Evolutionary conservation across 2,329 filamentous ascomycete species (phyloP).

Genomic region (Pleomassaria siparia): DNA sequence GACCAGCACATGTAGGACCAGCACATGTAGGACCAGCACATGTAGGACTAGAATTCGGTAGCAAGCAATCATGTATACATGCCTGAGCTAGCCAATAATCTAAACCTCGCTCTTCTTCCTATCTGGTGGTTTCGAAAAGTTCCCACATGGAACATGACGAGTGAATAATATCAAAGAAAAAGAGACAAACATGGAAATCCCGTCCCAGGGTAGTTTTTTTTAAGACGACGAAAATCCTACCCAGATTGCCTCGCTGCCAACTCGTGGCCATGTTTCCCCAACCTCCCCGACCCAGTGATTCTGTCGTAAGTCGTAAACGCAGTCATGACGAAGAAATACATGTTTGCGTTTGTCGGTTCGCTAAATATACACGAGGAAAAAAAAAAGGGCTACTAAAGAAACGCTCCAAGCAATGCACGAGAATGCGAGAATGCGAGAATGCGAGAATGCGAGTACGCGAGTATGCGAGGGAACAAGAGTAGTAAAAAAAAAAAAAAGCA

Average conservation of each 20-base stretch:
- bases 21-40: no score
- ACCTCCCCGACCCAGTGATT: not conserved
- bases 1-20: no score
- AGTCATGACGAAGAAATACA: not conserved
- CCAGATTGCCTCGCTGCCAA: not conserved
- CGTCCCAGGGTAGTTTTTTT: conserved; percentile 2
- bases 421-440: not conserved
- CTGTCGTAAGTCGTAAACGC: not conserved
- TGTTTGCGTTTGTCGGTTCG: not conserved
- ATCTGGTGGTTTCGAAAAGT: no score
- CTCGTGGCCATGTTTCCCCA: not conserved
- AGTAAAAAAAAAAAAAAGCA: not conserved
- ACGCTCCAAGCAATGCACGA: not conserved
- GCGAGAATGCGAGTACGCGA: not conserved
- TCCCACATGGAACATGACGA: no score
- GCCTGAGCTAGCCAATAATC: no score
- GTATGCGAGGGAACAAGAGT: not conserved
- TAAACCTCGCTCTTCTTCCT: no score
- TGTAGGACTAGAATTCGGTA: no score
- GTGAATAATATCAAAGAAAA: no score
- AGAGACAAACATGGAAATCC: no score
- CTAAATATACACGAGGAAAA: not conserved
- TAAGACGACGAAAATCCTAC: not conserved
- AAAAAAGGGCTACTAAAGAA: not conserved
- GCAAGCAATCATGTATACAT: no score